phyloP scores from a whole-genome alignment of 108 stramenopile genomes.

The Skeletonema costatum region DNA sequence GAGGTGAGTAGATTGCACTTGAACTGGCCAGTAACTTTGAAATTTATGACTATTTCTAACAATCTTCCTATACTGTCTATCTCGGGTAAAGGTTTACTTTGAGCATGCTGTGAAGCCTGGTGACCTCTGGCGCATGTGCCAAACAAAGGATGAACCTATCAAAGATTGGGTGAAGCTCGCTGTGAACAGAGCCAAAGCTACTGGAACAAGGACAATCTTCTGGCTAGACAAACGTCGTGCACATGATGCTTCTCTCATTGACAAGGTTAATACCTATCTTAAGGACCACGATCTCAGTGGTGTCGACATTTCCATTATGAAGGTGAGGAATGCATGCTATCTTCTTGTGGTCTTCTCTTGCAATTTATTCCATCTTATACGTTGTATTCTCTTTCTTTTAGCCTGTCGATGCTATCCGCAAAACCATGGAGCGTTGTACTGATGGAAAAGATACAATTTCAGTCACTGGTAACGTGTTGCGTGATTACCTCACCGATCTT shows the following conservation, averaged over 20 bases:
- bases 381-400: not conserved
- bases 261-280: slow-evolving; percentile 87
- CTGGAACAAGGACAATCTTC: slow-evolving; percentile 82
- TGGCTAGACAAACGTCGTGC: slow-evolving; percentile 93
- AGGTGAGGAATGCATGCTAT: slow-evolving; percentile 9
- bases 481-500: slow-evolving; percentile 91
- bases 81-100: slow-evolving; percentile 53
- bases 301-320: slow-evolving; percentile 89
- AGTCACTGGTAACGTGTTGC: slow-evolving; percentile 94
- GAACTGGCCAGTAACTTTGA: not conserved
- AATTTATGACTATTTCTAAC: not conserved
- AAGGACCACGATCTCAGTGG: slow-evolving; percentile 86
- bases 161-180: slow-evolving; percentile 92
- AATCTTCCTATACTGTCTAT: not conserved
- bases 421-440: slow-evolving; percentile 86
- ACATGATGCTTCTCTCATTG: slow-evolving; percentile 84
- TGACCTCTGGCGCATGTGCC: slow-evolving; percentile 96
- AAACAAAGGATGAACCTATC: slow-evolving; percentile 92
- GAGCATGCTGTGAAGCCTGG: slow-evolving; percentile 82
- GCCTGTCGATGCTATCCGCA: slow-evolving; percentile 87
- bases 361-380: not conserved
- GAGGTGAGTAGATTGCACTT: slow-evolving; percentile 40
- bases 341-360: not conserved
- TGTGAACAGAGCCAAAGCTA: slow-evolving; percentile 80
- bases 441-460: slow-evolving; percentile 90